phyloP scores from a whole-genome alignment of 116 monocot species.

The Dioscorea cayenensis region DNA sequence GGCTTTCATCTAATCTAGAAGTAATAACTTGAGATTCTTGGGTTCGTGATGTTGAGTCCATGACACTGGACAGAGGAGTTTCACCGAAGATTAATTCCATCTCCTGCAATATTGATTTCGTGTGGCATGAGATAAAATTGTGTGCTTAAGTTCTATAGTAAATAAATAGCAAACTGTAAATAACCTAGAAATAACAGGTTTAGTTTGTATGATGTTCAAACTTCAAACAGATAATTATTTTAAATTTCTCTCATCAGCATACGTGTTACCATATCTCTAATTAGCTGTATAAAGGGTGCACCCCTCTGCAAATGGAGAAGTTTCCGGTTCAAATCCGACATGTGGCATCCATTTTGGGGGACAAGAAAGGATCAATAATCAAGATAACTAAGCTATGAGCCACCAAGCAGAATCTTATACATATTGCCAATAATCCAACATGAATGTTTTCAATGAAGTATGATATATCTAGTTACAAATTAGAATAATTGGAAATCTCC shows the following conservation, averaged over 20 bases:
- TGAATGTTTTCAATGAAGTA: no score
- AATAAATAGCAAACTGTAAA: not conserved
- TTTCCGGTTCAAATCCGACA: no score
- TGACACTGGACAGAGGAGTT: constrained; percentile 21
- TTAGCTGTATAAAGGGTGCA: no score
- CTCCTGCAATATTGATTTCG: constrained; percentile 33
- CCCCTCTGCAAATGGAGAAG: no score
- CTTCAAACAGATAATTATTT: not conserved
- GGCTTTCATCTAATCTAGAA: constrained; percentile 8
- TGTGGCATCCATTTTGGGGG: no score
- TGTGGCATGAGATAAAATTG: not conserved
- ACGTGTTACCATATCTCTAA: not conserved
- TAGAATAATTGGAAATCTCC: no score
- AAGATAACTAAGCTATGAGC: no score
- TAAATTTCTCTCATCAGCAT: not conserved
- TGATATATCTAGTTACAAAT: no score
- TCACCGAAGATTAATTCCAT: constrained; percentile 77
- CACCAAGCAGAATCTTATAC: no score
- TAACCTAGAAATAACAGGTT: no score
- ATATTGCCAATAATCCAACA: no score
- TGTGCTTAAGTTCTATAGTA: not conserved
- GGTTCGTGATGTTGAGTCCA: constrained; percentile 20
- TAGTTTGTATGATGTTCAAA: not conserved
- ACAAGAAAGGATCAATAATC: no score
- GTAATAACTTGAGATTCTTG: constrained; percentile 11